A percentile compares a stretch with the other conserved stretches of the same genome.
These are phyloP conservation scores for Neonectria ditissima DNA, from an alignment of 2,329 filamentous ascomycete genomes.

Conservation along the genomic window DNA sequence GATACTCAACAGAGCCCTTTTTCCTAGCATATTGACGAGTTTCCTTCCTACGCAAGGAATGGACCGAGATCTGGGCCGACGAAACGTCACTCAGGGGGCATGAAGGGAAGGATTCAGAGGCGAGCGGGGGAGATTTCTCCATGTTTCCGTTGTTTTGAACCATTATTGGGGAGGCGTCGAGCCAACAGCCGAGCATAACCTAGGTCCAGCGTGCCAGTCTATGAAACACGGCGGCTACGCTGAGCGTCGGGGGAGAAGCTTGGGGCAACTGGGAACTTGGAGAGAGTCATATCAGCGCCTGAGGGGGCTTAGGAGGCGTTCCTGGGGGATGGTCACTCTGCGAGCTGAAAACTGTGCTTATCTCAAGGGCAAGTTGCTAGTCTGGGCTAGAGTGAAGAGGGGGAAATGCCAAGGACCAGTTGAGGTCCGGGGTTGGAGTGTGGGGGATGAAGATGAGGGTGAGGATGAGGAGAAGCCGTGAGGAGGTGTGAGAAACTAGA, in stretches of 20 bases:
- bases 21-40: background rate
- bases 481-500: constrained; percentile 29
- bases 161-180: constrained; percentile 13
- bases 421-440: constrained; percentile 5
- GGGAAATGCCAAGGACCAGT: constrained; percentile 3
- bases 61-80: constrained; percentile 19
- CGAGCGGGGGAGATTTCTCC: constrained; percentile 20
- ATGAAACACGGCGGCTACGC: constrained; percentile 14
- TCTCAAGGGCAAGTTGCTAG: constrained; percentile 25
- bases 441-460: constrained; percentile 6
- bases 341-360: constrained; percentile 29
- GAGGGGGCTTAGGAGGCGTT: constrained; percentile 1
- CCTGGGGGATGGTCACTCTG: constrained; percentile 6
- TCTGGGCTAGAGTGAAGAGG: background rate
- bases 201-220: constrained; percentile 24
- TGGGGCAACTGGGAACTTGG: constrained; percentile 14
- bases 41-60: background rate
- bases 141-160: constrained; percentile 30
- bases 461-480: constrained; percentile 24
- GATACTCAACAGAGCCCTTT: background rate
- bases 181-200: constrained; percentile 33
- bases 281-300: constrained; percentile 14
- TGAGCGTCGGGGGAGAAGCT: constrained; percentile 15
- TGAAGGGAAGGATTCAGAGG: constrained; percentile 1
- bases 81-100: constrained; percentile 6